phyloP scores from a whole-genome alignment of 345 rosid species.

The Aegle marmelos region DNA sequence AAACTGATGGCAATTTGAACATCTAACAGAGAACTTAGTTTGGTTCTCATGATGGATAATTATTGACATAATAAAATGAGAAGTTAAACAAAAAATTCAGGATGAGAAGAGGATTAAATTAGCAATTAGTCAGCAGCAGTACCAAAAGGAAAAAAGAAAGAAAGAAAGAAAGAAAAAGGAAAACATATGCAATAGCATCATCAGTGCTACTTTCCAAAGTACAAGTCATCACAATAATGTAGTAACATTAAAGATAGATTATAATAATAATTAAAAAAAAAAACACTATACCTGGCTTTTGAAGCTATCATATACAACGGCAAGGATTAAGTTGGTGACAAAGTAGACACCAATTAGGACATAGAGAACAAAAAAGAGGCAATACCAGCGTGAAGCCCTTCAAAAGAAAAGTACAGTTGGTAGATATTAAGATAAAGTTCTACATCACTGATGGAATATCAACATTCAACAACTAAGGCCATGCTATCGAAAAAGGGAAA shows the following conservation, averaged over 20 bases:
- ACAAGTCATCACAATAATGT: not conserved
- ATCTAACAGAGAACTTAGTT: not conserved
- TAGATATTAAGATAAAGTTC: not conserved
- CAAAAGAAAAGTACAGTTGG: conserved; percentile 14
- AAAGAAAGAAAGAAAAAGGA: not conserved
- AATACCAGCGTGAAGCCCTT: conserved; percentile 90
- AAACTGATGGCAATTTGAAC: not conserved
- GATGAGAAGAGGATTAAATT: not conserved
- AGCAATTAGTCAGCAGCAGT: not conserved
- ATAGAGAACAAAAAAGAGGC: conserved; percentile 73
- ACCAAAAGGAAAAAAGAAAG: not conserved
- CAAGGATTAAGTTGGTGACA: conserved; percentile 96
- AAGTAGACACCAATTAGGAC: conserved; percentile 92
- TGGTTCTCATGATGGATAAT: not conserved
- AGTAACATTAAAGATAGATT: not conserved
- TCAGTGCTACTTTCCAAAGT: not conserved
- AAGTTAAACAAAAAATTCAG: not conserved
- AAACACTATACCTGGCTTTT: conserved; percentile 69
- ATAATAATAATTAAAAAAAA: too few relatives aligned
- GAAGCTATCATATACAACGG: conserved; percentile 95
- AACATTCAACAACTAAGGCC: not conserved
- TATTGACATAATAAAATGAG: not conserved
- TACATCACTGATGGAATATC: not conserved
- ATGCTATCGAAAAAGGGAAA: too few relatives aligned
- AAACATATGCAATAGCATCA: not conserved